Evolutionary conservation across 441 rosid genomes (phyloP), one percentile per base, ranked within the genome.

Genomic region (Pelargonium myrrhifolium): DNA sequence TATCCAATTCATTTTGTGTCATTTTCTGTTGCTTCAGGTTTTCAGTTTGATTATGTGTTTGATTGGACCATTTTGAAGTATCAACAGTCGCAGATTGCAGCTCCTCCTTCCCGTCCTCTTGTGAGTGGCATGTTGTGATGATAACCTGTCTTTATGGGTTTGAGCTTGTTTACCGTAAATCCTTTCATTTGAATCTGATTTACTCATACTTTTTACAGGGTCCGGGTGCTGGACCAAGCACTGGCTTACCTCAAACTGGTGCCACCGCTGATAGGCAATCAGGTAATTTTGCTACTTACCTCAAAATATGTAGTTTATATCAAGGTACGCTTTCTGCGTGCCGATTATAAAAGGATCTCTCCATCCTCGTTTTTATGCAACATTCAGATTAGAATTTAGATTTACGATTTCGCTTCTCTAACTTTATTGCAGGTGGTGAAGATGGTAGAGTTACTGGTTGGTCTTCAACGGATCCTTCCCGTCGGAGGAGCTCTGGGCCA

Each of bases 41-140:
- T 95, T 76, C 98, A 95, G 79, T 90, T 87, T 72, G 99, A 95
- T 77, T 86, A 95, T 55, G 95, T 94, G 22, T 94, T 89, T 79
- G 99, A 35, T 6, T 35, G 39, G 39, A 35, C 39, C 39, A 35
- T 95, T 68, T 75, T 92, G 86, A 95, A 95, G 81, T 92, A 92
- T 75, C 98, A 92, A 83, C 97, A 92, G 74, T 84, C 98, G 65
- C 99, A 90, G 70, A 78, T 86, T 70, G 76, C 91, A 15, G 84
- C 89, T 72, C 89, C 96, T 59, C 85, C 96, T 17, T 53, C 90
- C 28, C 90, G 88, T 79, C 80, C 89, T 43, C 65, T 77, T 56
- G 92, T 83, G 78, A 86, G 85, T 65, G 22, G 28, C 58, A 18
- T 18, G 40, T 2, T 45, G n/a, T 40, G 15, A 60, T 14, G 31